phyloP scores from a whole-genome alignment of 805 yeast species.

The Starmerella scarabaei region DNA sequence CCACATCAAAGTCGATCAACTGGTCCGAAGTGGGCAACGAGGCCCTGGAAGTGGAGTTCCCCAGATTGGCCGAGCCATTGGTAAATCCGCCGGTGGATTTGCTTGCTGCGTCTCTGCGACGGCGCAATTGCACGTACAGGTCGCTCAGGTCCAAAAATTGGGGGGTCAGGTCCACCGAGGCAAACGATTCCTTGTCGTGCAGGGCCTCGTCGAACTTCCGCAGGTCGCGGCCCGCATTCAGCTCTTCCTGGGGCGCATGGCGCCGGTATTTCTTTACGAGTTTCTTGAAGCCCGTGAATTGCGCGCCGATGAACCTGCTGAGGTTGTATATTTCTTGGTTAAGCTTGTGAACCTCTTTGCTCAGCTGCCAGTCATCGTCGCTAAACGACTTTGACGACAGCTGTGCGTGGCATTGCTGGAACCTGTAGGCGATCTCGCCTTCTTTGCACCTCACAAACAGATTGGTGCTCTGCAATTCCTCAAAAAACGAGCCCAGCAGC shows the following conservation, averaged over 20 bases:
- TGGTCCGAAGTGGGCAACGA: background rate
- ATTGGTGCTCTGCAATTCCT: slow-evolving; percentile 25
- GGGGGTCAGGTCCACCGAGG: slow-evolving; percentile 45
- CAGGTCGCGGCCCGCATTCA: slow-evolving; percentile 17
- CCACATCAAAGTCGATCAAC: slow-evolving; percentile 25
- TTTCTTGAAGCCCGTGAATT: slow-evolving; percentile 58
- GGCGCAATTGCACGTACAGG: slow-evolving; percentile 36
- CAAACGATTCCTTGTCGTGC: slow-evolving; percentile 42
- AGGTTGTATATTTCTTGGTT: slow-evolving; percentile 47
- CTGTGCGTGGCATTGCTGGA: slow-evolving; percentile 29
- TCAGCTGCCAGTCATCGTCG: slow-evolving; percentile 17
- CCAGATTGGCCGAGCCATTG: background rate
- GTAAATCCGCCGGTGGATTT: background rate
- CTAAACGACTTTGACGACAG: background rate
- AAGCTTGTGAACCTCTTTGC: slow-evolving; percentile 32
- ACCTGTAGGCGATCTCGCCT: slow-evolving; percentile 52
- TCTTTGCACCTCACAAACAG: slow-evolving; percentile 54
- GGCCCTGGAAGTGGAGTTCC: background rate
- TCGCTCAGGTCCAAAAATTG: slow-evolving; percentile 48
- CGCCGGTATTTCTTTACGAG: slow-evolving; percentile 55
- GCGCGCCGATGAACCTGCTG: slow-evolving; percentile 58
- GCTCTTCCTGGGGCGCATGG: slow-evolving; percentile 30
- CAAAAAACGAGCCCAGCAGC: slow-evolving; percentile 11
- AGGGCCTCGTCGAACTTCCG: slow-evolving; percentile 25
- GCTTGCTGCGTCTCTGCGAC: background rate